A percentile compares a stretch with the other conserved stretches of the same genome.
Conservation (phyloP, 2,329 filamentous ascomycete species). For the Penicillium decumbens region DNA sequence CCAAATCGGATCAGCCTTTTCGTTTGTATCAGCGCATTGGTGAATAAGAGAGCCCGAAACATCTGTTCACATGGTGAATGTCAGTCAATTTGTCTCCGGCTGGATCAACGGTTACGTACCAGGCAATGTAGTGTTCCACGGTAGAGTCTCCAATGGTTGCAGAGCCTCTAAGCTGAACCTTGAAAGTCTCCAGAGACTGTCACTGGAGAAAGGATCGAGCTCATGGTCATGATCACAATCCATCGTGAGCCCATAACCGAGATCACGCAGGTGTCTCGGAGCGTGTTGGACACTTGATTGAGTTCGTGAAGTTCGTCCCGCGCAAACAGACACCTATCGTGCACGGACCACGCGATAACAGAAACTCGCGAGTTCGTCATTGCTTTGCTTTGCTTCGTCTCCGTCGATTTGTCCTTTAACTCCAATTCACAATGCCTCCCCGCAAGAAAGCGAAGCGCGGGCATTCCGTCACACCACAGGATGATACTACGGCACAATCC, state of each 20-base stretch:
- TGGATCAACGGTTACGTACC: conserved; percentile 22
- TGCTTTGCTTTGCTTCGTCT: neutral
- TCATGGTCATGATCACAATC: conserved; percentile 22
- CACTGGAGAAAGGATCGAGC: conserved; percentile 34
- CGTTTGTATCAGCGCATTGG: conserved; percentile 18
- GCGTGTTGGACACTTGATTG: conserved; percentile 6
- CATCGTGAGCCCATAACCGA: conserved; percentile 25
- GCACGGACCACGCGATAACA: conserved; percentile 25
- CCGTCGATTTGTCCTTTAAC: neutral
- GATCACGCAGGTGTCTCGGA: neutral
- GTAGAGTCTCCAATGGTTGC: conserved; percentile 34
- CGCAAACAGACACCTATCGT: conserved; percentile 19
- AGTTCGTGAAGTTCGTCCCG: conserved; percentile 13
- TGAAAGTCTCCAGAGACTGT: conserved; percentile 37
- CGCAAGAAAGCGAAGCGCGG: conserved; percentile 60
- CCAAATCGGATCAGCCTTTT: conserved; percentile 26
- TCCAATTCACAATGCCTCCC: conserved; percentile 36
- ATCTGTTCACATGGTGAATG: conserved; percentile 4
- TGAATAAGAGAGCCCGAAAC: conserved; percentile 19
- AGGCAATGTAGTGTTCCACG: conserved; percentile 34
- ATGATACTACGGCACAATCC: conserved; percentile 27
- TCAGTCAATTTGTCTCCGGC: neutral
- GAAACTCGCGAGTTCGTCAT: conserved; percentile 9
- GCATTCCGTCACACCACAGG: conserved; percentile 27
- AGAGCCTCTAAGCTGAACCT: conserved; percentile 36